Evolutionary conservation across 169 alveolate species (phyloP).

Genomic region (Perkinsus marinus): DNA sequence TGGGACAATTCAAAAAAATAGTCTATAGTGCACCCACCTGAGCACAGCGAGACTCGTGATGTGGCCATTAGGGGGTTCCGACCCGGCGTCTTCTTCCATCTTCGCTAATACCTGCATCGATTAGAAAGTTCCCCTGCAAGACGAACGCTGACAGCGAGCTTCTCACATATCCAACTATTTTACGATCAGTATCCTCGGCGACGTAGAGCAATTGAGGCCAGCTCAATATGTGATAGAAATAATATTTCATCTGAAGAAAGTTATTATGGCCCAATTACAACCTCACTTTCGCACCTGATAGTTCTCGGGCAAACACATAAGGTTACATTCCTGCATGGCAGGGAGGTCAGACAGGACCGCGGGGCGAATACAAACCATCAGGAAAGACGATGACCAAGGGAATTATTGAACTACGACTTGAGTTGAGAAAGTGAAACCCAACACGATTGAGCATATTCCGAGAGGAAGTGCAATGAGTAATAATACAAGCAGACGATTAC

Average conservation of each 20-base stretch:
- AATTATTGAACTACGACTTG: neutral
- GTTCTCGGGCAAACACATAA: conserved; percentile 74
- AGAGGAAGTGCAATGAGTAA: no score
- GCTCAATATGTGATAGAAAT: conserved; percentile 67
- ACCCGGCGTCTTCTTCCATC: conserved; percentile 28
- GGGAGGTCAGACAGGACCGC: conserved; percentile 49
- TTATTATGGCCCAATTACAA: neutral
- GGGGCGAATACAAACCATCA: conserved; percentile 48
- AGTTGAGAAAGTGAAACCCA: neutral
- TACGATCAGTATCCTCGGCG: conserved; percentile 61
- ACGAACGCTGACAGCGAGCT: neutral
- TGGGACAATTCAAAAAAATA: no score
- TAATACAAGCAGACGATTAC: no score
- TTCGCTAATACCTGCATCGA: neutral
- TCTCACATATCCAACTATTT: conserved; percentile 66
- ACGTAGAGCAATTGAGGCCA: conserved; percentile 76
- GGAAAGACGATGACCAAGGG: neutral
- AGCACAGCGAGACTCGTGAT: conserved; percentile 74
- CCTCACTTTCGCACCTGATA: conserved; percentile 15
- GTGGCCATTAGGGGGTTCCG: conserved; percentile 48
- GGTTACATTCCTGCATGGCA: conserved; percentile 62
- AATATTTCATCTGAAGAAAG: conserved; percentile 52
- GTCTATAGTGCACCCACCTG: neutral
- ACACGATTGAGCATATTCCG: neutral
- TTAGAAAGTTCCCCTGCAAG: neutral